Percentiles rank a stretch among this genome's conserved stretches.
Evolutionary conservation across 257 asterid species (phyloP).

Genomic region (Orobanche coerulescens): DNA sequence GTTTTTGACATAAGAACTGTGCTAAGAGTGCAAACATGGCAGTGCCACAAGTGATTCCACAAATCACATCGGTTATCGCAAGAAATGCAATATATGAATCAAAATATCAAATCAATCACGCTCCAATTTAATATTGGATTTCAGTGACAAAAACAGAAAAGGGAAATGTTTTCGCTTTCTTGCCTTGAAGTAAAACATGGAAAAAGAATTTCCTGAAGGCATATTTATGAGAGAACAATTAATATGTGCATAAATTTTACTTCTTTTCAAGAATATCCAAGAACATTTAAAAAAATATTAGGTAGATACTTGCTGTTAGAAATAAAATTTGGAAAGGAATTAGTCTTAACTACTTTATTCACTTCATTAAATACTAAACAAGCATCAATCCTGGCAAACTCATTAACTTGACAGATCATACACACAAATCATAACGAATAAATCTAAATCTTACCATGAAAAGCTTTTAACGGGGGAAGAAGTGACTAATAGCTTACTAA

Average conservation of each 20-base stretch:
- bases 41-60: slow-evolving; percentile 17
- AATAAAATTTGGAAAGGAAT: neutral
- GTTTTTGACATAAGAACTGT: slow-evolving; percentile 96
- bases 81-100: slow-evolving; percentile 7
- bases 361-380: slow-evolving; percentile 2
- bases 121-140: neutral
- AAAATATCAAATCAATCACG: slow-evolving; percentile 13
- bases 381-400: neutral
- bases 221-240: neutral
- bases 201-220: neutral
- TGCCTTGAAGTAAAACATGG: neutral
- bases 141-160: neutral
- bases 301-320: neutral
- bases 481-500: neutral
- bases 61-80: neutral
- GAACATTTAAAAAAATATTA: neutral
- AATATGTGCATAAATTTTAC: neutral
- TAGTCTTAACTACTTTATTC: neutral
- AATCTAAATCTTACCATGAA: slow-evolving; percentile 12
- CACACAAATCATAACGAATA: neutral
- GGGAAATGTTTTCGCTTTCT: neutral
- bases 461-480: neutral
- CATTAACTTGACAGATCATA: neutral
- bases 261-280: neutral
- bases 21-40: slow-evolving; percentile 31